phyloP scores from a whole-genome alignment of 2,329 filamentous ascomycete species.

The Apiospora hydei region DNA sequence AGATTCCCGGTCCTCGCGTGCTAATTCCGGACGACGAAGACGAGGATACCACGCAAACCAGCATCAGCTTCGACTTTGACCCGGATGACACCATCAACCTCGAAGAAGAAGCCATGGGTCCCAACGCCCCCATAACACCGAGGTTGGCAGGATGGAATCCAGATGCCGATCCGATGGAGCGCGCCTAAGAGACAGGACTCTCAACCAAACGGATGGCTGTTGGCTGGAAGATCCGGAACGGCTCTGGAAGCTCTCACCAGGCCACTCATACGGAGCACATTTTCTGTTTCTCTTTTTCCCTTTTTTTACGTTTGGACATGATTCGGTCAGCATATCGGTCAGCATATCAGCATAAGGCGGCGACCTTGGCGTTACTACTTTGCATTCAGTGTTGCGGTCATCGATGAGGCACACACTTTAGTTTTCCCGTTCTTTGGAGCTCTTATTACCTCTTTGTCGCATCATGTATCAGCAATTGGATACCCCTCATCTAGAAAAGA shows the following conservation, averaged over 20 bases:
- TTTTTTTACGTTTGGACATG: conserved; percentile 23
- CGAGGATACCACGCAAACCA: conserved; percentile 45
- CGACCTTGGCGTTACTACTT: conserved; percentile 23
- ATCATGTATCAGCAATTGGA: conserved; percentile 7
- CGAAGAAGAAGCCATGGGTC: conserved; percentile 49
- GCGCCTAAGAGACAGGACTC: conserved; percentile 12
- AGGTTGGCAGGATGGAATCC: conserved; percentile 19
- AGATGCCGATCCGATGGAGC: conserved; percentile 11
- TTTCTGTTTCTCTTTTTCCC: background rate
- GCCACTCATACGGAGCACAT: background rate
- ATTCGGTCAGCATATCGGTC: conserved; percentile 16
- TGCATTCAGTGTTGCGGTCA: conserved; percentile 7
- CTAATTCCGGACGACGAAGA: conserved; percentile 71
- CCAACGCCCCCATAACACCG: conserved; percentile 18
- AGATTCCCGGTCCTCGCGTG: conserved; percentile 78
- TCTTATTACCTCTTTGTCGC: conserved; percentile 13
- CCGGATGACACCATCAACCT: conserved; percentile 39
- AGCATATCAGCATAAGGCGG: conserved; percentile 23
- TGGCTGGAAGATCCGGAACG: background rate
- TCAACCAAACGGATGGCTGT: background rate
- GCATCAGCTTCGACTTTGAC: conserved; percentile 24
- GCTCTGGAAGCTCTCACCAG: background rate
- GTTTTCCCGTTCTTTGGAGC: background rate
- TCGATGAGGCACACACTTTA: background rate
- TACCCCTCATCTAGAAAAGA: conserved; percentile 18